phyloP scores from a whole-genome alignment of 352 stramenopile genomes.

The Detonula confervacea region DNA sequence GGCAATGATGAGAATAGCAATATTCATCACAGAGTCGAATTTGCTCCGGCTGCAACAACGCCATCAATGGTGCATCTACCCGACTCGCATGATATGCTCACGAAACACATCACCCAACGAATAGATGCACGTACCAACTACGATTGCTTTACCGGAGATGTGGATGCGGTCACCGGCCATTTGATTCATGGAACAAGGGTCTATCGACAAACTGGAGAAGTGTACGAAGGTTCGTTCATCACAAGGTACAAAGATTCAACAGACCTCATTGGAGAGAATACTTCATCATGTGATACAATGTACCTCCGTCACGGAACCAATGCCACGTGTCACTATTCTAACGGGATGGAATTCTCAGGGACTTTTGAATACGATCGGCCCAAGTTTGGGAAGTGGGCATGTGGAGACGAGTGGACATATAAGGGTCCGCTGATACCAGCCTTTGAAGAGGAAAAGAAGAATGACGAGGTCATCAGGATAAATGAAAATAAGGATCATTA shows the following conservation, averaged over 20 bases:
- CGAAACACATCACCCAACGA: constrained; percentile 28
- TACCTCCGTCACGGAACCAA: constrained; percentile 19
- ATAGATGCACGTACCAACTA: constrained; percentile 16
- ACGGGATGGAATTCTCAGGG: constrained; percentile 29
- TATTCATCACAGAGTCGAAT: too few species aligned
- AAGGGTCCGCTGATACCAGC: constrained; percentile 18
- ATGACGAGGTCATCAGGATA: too few species aligned
- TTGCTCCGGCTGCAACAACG: neutral
- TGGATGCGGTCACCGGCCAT: constrained; percentile 51
- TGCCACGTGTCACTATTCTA: constrained; percentile 11
- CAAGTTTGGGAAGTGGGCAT: constrained; percentile 16
- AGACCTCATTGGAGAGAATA: constrained; percentile 1
- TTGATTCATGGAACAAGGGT: constrained; percentile 37
- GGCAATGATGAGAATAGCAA: too few species aligned
- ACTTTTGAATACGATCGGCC: constrained; percentile 35
- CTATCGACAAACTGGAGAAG: constrained; percentile 23
- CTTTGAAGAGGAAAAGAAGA: neutral
- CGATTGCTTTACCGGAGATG: constrained; percentile 45
- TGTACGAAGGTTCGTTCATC: constrained; percentile 45
- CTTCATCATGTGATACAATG: neutral
- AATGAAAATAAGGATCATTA: too few species aligned
- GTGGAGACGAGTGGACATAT: constrained; percentile 27
- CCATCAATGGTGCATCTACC: neutral
- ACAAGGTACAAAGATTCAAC: too few species aligned
- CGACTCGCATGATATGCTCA: constrained; percentile 15